These are phyloP conservation scores for Penicillium sp. DNA, from an alignment of 2,329 filamentous ascomycete species.

Conservation along the genomic window DNA sequence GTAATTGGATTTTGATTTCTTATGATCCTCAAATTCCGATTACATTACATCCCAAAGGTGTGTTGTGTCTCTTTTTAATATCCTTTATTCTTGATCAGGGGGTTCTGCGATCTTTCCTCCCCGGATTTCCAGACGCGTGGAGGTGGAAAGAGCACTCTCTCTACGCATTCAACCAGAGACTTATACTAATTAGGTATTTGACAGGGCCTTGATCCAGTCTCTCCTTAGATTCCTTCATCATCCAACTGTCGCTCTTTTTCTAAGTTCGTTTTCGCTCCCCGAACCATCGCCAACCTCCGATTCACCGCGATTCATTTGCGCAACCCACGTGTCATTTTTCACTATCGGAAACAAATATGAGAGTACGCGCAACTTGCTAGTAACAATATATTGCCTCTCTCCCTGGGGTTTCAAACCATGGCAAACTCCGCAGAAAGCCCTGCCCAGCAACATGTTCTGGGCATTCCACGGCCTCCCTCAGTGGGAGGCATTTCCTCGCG, in stretches of 20 bases:
- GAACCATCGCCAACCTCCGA: background rate
- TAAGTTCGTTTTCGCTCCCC: background rate
- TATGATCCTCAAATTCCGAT: background rate
- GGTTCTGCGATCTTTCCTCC: constrained; percentile 9
- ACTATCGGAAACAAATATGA: constrained; percentile 17
- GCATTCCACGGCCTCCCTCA: constrained; percentile 51
- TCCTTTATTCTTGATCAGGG: background rate
- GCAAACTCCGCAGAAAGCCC: constrained; percentile 21
- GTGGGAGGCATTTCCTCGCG: constrained; percentile 63
- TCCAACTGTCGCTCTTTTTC: background rate
- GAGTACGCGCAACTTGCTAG: constrained; percentile 16
- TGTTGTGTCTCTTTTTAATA: background rate
- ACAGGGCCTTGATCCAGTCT: background rate
- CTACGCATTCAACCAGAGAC: background rate
- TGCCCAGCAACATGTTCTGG: constrained; percentile 50
- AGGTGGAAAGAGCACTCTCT: background rate
- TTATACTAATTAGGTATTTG: background rate
- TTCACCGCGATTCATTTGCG: background rate
- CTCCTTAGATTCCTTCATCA: background rate
- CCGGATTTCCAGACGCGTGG: constrained; percentile 3
- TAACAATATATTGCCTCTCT: constrained; percentile 1
- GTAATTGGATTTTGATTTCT: background rate
- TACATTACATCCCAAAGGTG: background rate
- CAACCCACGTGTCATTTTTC: background rate
- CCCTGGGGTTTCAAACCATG: constrained; percentile 19